These are phyloP conservation scores for Saccharomycopsis sp. DNA, from an alignment of 805 yeast species.

Conservation along the genomic window DNA sequence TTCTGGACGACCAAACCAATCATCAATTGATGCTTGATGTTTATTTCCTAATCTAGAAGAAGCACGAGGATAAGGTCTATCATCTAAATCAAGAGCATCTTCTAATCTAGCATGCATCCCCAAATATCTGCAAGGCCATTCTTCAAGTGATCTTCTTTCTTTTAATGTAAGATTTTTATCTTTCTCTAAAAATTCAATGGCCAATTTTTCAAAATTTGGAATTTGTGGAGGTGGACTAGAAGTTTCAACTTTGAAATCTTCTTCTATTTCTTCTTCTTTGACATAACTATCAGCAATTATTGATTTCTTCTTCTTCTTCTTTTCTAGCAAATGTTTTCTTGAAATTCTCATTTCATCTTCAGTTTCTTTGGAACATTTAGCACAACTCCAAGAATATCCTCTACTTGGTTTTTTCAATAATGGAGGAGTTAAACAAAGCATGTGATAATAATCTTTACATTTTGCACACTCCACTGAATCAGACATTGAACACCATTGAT, in stretches of 20 bases:
- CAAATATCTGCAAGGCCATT: slow-evolving; percentile 73
- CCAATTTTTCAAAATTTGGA: slow-evolving; percentile 49
- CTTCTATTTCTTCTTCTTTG: not conserved
- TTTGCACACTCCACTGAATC: slow-evolving; percentile 76
- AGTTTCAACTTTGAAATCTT: not conserved
- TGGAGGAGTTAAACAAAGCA: slow-evolving; percentile 83
- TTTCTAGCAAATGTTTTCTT: not conserved
- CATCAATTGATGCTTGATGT: slow-evolving; percentile 59
- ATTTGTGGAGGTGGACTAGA: slow-evolving; percentile 19
- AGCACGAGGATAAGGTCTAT: slow-evolving; percentile 72
- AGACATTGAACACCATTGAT: slow-evolving; percentile 70
- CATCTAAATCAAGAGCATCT: slow-evolving; percentile 69
- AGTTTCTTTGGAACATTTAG: slow-evolving; percentile 53
- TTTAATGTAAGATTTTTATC: slow-evolving; percentile 33
- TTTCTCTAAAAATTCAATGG: slow-evolving; percentile 38
- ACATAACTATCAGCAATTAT: not conserved
- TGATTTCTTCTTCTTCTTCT: no score
- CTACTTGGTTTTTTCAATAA: slow-evolving; percentile 66
- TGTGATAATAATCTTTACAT: slow-evolving; percentile 62
- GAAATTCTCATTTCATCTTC: slow-evolving; percentile 29
- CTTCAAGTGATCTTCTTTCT: slow-evolving; percentile 47
- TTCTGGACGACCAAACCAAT: slow-evolving; percentile 55
- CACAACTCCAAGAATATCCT: slow-evolving; percentile 90
- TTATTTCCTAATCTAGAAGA: slow-evolving; percentile 66
- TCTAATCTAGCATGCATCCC: slow-evolving; percentile 68